Evolutionary conservation across 1,284 basidiomycete genomes (phyloP).

Genomic region (Testicularia cyperi): DNA sequence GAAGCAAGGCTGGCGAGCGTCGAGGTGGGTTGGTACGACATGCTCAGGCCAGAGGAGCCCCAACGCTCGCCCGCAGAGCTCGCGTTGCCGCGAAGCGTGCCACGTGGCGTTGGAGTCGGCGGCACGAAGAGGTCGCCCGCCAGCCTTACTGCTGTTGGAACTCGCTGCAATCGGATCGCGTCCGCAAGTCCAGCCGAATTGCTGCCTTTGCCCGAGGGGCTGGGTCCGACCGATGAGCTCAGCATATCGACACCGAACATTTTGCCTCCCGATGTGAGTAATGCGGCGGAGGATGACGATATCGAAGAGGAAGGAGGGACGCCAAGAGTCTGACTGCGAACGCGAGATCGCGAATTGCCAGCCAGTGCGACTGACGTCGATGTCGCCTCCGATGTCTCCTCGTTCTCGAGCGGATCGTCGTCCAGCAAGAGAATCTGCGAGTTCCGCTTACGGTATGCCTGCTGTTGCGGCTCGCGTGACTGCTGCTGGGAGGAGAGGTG

Average conservation of each 20-base stretch:
- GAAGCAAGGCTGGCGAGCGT: neutral
- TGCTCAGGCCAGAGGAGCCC: neutral
- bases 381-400: no score
- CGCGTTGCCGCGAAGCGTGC: constrained; percentile 32
- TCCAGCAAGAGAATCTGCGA: constrained; percentile 30
- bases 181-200: constrained; percentile 44
- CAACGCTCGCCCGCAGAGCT: constrained; percentile 2
- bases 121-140: constrained; percentile 62
- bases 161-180: constrained; percentile 64
- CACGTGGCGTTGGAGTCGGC: constrained; percentile 23
- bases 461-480: no score
- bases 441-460: constrained; percentile 9
- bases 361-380: constrained; percentile 3
- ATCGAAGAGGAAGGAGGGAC: constrained; percentile 9
- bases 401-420: constrained; percentile 5
- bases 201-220: constrained; percentile 9
- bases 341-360: constrained; percentile 27
- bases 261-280: no score
- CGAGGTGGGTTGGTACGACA: neutral
- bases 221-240: constrained; percentile 13
- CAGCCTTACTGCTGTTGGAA: constrained; percentile 64
- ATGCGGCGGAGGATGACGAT: neutral
- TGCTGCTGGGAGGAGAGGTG: no score
- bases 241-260: constrained; percentile 6
- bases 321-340: constrained; percentile 47